Percentiles rank a stretch among this genome's conserved stretches.
phyloP scores from a whole-genome alignment of 345 rosid species.

The Cardamine resedifolia region DNA sequence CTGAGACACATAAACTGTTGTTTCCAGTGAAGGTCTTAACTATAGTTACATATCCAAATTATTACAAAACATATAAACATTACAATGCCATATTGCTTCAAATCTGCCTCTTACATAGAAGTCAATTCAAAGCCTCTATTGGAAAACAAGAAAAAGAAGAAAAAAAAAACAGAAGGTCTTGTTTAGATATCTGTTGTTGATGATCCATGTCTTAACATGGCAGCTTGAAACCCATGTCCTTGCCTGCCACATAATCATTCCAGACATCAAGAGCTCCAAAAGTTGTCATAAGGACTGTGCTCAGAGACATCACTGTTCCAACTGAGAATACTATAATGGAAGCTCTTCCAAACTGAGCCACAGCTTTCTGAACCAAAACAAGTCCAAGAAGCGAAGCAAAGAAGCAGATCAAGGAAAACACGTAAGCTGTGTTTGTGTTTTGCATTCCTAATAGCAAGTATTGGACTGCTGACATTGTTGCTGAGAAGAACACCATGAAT shows the following conservation, averaged over 20 bases:
- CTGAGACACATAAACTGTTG: constrained; percentile 1
- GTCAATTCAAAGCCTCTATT: constrained; percentile 3
- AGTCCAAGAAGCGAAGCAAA: constrained; percentile 68
- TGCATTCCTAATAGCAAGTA: constrained; percentile 74
- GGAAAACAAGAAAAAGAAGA: constrained; percentile 2
- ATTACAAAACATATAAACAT: constrained; percentile 28
- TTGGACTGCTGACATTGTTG: constrained; percentile 47
- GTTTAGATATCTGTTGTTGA: constrained; percentile 1
- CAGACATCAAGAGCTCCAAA: constrained; percentile 67
- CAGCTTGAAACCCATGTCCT: constrained; percentile 68
- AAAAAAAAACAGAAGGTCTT: not conserved
- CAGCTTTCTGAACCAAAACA: constrained; percentile 59
- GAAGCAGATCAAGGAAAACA: constrained; percentile 61
- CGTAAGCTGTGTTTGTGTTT: constrained; percentile 49
- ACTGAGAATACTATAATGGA: constrained; percentile 89
- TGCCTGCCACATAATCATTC: constrained; percentile 65
- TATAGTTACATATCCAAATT: constrained; percentile 24
- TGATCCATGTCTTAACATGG: constrained; percentile 49
- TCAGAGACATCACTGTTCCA: constrained; percentile 65
- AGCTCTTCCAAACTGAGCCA: constrained; percentile 66
- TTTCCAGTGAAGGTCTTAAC: constrained; percentile 30
- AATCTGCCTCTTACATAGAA: constrained; percentile 23
- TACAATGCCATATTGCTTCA: constrained; percentile 14
- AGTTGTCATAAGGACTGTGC: constrained; percentile 68
- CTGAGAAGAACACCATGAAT: constrained; percentile 44